These are phyloP conservation scores for Suillus cothurnatus DNA, from an alignment of 768 basidiomycete genomes.

Conservation along the genomic window DNA sequence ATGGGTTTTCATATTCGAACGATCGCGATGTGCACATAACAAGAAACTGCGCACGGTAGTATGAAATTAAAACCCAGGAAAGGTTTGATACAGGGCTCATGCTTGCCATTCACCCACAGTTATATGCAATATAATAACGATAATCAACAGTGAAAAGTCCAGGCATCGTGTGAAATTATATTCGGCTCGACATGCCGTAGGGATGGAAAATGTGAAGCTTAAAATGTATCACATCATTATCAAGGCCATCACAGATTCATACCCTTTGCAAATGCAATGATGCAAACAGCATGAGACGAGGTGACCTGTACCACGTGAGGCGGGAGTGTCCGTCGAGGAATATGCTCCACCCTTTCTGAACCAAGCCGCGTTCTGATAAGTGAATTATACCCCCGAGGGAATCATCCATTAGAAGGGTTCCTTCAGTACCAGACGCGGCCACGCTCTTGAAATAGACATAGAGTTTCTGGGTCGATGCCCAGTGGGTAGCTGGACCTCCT, in stretches of 20 bases:
- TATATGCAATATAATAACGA: constrained; percentile 21
- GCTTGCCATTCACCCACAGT: background rate
- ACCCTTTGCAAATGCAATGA: background rate
- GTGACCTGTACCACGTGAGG: background rate
- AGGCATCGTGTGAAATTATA: constrained; percentile 24
- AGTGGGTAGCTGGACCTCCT: background rate
- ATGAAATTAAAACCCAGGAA: background rate
- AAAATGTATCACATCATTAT: constrained; percentile 11
- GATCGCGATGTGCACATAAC: constrained; percentile 20
- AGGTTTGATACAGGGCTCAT: constrained; percentile 4
- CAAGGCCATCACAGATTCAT: background rate
- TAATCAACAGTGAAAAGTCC: constrained; percentile 1
- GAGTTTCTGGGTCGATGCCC: background rate
- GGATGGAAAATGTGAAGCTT: constrained; percentile 19
- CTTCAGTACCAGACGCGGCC: background rate
- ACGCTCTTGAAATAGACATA: constrained; percentile 6
- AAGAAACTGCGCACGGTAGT: background rate
- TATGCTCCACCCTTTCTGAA: background rate
- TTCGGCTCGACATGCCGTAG: constrained; percentile 9
- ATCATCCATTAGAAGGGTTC: background rate
- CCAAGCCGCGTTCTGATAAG: background rate
- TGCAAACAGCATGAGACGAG: background rate
- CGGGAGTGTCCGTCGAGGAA: background rate
- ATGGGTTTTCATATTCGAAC: background rate
- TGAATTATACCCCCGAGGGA: background rate